Percentiles rank a stretch among this genome's conserved stretches.
Conservation (phyloP, 495 filamentous ascomycete genomes). For the Penicillium verhagenii region DNA sequence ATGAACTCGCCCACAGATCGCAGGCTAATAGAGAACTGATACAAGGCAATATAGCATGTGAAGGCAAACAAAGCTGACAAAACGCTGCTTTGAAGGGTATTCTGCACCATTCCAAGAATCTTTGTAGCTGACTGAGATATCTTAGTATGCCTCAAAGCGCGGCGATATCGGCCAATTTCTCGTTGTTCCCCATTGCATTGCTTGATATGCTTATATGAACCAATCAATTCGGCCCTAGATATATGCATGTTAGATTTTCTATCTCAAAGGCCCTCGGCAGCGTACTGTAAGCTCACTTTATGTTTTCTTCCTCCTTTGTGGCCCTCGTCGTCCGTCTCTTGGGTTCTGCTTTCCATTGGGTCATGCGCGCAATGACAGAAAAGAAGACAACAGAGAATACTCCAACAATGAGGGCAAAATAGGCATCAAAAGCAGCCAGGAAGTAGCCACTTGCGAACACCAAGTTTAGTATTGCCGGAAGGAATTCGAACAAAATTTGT, state of each 20-base stretch:
- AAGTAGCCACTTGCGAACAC: constrained; percentile 75
- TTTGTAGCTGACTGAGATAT: no score
- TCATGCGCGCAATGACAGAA: constrained; percentile 79
- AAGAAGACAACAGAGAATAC: constrained; percentile 79
- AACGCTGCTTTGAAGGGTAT: background rate
- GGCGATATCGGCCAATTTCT: background rate
- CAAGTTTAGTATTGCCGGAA: constrained; percentile 83
- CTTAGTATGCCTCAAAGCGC: no score
- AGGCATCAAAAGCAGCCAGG: constrained; percentile 65
- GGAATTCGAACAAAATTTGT: constrained; percentile 75
- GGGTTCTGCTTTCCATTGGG: constrained; percentile 72
- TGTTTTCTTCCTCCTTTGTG: constrained; percentile 76
- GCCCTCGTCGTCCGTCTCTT: constrained; percentile 78
- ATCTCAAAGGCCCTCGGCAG: background rate
- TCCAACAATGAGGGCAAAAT: constrained; percentile 74
- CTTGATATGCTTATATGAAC: background rate
- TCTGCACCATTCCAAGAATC: background rate
- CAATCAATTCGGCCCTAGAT: background rate
- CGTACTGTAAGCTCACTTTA: constrained; percentile 48
- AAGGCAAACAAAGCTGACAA: background rate
- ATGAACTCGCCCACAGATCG: background rate
- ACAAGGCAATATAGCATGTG: background rate
- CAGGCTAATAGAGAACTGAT: background rate
- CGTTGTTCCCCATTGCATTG: background rate
- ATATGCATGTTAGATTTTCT: background rate